These are phyloP conservation scores for Boechera stricta DNA, from an alignment of 345 rosid species.

Conservation along the genomic window DNA sequence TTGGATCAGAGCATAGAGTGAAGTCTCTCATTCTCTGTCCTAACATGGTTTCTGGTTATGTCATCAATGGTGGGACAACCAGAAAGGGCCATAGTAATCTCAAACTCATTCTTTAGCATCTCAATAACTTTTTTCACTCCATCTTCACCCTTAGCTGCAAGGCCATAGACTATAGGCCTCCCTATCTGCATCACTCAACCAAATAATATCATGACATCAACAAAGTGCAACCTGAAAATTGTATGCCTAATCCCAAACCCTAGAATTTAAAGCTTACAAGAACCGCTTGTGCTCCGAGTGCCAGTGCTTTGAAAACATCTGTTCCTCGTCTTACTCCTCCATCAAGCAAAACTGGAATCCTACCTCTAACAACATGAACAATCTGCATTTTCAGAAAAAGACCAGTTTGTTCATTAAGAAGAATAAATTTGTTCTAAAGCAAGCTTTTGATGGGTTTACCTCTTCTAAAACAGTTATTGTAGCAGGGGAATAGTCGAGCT, in stretches of 20 bases:
- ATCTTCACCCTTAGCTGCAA: constrained; percentile 77
- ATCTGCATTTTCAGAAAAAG: constrained; percentile 51
- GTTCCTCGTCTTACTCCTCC: constrained; percentile 92
- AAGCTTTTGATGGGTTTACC: constrained; percentile 43
- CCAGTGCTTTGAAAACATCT: constrained; percentile 85
- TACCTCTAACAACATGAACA: constrained; percentile 72
- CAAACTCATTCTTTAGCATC: constrained; percentile 81
- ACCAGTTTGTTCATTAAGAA: not conserved
- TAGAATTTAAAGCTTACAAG: constrained; percentile 56
- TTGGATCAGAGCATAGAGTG: constrained; percentile 56
- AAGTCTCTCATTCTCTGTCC: constrained; percentile 51
- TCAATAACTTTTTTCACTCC: constrained; percentile 66
- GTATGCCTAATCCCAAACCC: not conserved
- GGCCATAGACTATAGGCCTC: constrained; percentile 74
- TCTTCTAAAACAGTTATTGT: constrained; percentile 72
- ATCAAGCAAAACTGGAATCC: constrained; percentile 75
- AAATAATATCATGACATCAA: constrained; percentile 1
- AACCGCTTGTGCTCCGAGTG: constrained; percentile 91
- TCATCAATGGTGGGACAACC: constrained; percentile 69
- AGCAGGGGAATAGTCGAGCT: constrained; percentile 74
- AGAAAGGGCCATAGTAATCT: constrained; percentile 76
- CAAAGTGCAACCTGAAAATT: not conserved
- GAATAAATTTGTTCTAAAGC: not conserved
- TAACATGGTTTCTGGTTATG: constrained; percentile 67
- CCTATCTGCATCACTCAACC: constrained; percentile 69